Evolutionary conservation across 2,329 filamentous ascomycete species (phyloP).

Genomic region (Fusarium nematophilum): DNA sequence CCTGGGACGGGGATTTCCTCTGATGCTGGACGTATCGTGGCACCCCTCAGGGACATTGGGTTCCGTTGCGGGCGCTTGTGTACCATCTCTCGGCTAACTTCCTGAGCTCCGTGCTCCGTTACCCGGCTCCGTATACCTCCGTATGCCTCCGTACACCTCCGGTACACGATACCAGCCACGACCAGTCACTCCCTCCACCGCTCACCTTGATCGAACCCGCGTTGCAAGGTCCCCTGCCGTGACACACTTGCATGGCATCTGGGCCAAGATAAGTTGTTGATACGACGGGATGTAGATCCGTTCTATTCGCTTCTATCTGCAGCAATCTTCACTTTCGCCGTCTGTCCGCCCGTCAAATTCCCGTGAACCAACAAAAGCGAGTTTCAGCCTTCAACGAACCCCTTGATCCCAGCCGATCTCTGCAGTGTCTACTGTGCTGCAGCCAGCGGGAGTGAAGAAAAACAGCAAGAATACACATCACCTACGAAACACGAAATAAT

Average conservation of each 20-base stretch:
- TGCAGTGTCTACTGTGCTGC: conserved; percentile 7
- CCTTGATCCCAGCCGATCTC: conserved; percentile 15
- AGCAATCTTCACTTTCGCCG: conserved; percentile 2
- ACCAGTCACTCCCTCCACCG: background rate
- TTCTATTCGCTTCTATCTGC: conserved; percentile 11
- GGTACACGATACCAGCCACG: conserved; percentile 22
- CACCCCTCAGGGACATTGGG: conserved; percentile 13
- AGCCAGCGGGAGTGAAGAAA: conserved; percentile 3
- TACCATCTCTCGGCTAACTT: conserved; percentile 42
- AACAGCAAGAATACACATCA: conserved; percentile 1
- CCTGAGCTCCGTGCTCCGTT: conserved; percentile 39
- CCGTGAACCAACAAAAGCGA: conserved; percentile 21
- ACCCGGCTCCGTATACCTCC: conserved; percentile 30
- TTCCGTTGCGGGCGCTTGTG: conserved; percentile 39
- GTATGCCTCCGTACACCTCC: conserved; percentile 31
- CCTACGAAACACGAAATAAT: conserved; percentile 3
- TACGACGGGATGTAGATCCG: conserved; percentile 16
- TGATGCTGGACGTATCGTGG: conserved; percentile 17
- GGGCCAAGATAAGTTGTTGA: conserved; percentile 11
- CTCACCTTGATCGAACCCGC: conserved; percentile 17
- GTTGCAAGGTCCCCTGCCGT: conserved; percentile 4
- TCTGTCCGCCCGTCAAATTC: conserved; percentile 16
- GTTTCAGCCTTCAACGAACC: conserved; percentile 12
- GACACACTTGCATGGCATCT: conserved; percentile 4
- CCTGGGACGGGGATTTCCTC: conserved; percentile 5